A percentile compares a stretch with the other conserved stretches of the same genome.
Conservation (phyloP, 2,329 filamentous ascomycete genomes). For the Phaeosphaeria sp. region DNA sequence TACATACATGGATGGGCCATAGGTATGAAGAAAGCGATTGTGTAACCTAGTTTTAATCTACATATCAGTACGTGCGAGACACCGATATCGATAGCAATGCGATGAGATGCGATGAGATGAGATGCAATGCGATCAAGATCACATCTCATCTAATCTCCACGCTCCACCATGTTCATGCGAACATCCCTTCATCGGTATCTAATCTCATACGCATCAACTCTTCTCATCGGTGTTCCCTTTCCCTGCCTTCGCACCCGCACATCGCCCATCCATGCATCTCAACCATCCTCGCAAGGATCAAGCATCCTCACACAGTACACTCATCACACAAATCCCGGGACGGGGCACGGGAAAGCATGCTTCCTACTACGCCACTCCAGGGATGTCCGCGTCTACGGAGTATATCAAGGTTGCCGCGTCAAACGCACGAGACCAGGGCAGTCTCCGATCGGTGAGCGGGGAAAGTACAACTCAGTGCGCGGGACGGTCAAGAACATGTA, state of each 20-base stretch:
- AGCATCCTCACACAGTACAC: background rate
- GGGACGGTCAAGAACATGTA: background rate
- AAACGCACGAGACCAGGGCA: background rate
- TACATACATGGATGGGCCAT: too few species aligned
- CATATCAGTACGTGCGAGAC: too few species aligned
- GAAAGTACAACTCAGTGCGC: background rate
- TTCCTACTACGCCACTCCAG: background rate
- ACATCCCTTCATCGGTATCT: background rate
- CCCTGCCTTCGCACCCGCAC: background rate
- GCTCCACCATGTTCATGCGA: background rate
- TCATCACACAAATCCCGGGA: background rate
- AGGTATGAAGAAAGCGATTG: background rate
- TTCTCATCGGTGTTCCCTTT: background rate
- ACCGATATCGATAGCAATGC: too few species aligned
- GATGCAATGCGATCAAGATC: background rate
- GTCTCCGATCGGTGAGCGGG: background rate
- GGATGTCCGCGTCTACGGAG: too few species aligned
- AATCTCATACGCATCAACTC: background rate
- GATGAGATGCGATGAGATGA: background rate
- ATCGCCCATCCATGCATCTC: background rate
- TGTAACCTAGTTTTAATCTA: background rate
- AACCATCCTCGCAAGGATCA: background rate
- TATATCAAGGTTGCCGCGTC: background rate
- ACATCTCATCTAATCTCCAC: background rate
- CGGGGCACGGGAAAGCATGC: background rate